Evolutionary conservation across 176 grass and related monocot species (phyloP).

Genomic region (Ensete ventricosum): DNA sequence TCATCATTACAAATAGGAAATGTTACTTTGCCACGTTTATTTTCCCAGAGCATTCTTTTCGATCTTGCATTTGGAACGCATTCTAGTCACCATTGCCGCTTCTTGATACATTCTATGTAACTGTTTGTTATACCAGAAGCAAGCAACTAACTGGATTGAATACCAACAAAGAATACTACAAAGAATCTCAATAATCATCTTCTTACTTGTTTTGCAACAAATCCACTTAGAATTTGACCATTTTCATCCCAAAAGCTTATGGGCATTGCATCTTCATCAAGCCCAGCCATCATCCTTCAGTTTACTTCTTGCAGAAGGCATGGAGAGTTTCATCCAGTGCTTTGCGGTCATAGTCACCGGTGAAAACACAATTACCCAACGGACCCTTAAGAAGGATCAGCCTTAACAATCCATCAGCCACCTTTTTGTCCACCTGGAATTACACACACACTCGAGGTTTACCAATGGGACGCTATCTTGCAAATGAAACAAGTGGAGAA

Average conservation of each 20-base stretch:
- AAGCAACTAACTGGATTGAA: too few relatives aligned
- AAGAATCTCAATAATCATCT: neutral
- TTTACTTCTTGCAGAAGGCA: constrained; percentile 55
- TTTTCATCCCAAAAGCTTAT: neutral
- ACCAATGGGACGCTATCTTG: neutral
- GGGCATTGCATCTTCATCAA: neutral
- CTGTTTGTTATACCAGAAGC: too few relatives aligned
- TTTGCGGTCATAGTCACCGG: constrained; percentile 75
- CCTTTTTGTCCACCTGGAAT: constrained; percentile 91
- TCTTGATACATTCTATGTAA: too few relatives aligned
- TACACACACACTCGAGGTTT: neutral
- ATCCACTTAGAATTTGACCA: neutral
- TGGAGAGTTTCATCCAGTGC: constrained; percentile 74
- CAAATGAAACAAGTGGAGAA: neutral
- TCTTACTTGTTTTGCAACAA: neutral
- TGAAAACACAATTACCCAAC: constrained; percentile 82
- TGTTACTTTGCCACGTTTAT: too few relatives aligned
- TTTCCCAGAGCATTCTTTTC: too few relatives aligned
- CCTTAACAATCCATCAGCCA: constrained; percentile 93
- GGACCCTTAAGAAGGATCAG: constrained; percentile 87
- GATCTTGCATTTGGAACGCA: too few relatives aligned
- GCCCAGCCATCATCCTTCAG: constrained; percentile 8
- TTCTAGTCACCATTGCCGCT: too few relatives aligned
- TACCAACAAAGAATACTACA: too few relatives aligned
- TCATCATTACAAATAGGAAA: too few relatives aligned